phyloP scores from a whole-genome alignment of 768 basidiomycete species.

The Trametes cubensis region DNA sequence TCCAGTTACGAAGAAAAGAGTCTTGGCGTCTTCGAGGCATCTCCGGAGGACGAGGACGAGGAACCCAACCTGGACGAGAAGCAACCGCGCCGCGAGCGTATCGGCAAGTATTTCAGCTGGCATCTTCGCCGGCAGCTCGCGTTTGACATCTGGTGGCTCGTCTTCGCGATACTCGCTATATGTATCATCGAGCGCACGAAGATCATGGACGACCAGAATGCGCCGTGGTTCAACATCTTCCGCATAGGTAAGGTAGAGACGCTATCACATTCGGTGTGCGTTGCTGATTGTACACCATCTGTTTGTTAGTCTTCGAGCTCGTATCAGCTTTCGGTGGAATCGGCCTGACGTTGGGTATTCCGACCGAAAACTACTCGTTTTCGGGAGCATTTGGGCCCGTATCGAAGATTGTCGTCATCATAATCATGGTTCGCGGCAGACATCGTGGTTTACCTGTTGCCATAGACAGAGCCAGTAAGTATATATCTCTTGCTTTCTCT shows the following conservation, averaged over 20 bases:
- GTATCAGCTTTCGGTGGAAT: constrained; percentile 71
- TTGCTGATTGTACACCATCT: neutral
- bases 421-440: constrained; percentile 79
- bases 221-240: constrained; percentile 63
- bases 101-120: constrained; percentile 51
- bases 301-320: constrained; percentile 53
- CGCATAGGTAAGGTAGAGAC: constrained; percentile 33
- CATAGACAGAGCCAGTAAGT: constrained; percentile 63
- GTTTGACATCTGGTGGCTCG: constrained; percentile 83
- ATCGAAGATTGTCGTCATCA: constrained; percentile 71
- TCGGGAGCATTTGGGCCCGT: constrained; percentile 61
- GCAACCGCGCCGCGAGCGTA: constrained; percentile 44
- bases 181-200: constrained; percentile 69
- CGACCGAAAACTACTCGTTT: constrained; percentile 63
- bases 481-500: neutral
- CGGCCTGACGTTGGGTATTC: constrained; percentile 68
- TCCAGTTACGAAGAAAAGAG: constrained; percentile 69
- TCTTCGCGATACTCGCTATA: constrained; percentile 69
- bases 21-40: constrained; percentile 64
- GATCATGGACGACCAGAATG: constrained; percentile 54
- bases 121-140: constrained; percentile 67
- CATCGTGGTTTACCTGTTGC: constrained; percentile 74
- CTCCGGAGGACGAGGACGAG: constrained; percentile 52
- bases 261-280: neutral
- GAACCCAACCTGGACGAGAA: constrained; percentile 46